phyloP scores from a whole-genome alignment of 148 eudicot species.

The Cornus controversa region DNA sequence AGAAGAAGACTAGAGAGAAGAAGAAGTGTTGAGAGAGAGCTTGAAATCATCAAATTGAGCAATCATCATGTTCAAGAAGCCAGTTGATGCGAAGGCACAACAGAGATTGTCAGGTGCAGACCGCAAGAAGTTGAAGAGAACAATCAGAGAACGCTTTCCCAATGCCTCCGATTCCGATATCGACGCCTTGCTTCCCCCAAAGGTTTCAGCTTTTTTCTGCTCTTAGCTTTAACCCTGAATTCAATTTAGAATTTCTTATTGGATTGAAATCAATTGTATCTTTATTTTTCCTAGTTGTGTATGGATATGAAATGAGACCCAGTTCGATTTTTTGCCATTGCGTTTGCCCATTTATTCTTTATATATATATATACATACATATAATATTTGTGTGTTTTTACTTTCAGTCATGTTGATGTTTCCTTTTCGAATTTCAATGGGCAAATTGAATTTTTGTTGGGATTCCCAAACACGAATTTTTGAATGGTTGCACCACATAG shows the following conservation, averaged over 20 bases:
- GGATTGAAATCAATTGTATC: too few species aligned
- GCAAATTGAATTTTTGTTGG: not conserved
- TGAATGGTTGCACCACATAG: not conserved
- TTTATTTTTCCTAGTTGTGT: too few species aligned
- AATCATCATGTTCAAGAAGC: slow-evolving; percentile 73
- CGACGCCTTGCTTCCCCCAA: slow-evolving; percentile 73
- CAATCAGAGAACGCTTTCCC: slow-evolving; percentile 61
- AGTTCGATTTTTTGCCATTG: too few species aligned
- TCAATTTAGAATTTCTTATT: too few species aligned
- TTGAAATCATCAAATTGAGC: not conserved
- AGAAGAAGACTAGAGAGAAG: too few species aligned
- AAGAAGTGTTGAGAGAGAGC: not conserved
- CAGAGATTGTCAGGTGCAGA: slow-evolving; percentile 93
- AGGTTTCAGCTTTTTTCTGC: slow-evolving; percentile 32
- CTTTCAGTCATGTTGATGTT: too few species aligned
- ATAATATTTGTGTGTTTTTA: not conserved
- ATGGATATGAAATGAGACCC: too few species aligned
- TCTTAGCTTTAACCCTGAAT: too few species aligned
- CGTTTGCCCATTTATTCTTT: too few species aligned
- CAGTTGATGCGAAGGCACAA: slow-evolving; percentile 66
- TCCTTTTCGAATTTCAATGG: not conserved
- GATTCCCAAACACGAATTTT: not conserved
- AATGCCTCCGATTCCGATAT: slow-evolving; percentile 61
- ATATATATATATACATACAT: too few species aligned
- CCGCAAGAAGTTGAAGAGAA: slow-evolving; percentile 76